A percentile compares a stretch with the other conserved stretches of the same genome.
Conservation (phyloP, 805 yeast genomes). For the Komagataella kurtzmanii region DNA sequence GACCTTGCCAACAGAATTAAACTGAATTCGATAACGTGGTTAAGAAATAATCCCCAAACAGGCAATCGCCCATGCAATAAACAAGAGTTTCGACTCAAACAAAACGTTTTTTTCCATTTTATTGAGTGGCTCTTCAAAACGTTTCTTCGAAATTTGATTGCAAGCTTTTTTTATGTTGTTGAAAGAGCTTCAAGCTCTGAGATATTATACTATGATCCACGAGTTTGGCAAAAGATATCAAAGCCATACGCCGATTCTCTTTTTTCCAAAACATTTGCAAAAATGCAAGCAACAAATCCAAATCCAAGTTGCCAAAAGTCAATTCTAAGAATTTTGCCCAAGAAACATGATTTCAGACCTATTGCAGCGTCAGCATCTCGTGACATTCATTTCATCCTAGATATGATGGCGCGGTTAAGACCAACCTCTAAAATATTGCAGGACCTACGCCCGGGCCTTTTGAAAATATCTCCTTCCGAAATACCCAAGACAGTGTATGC, state of each 20-base stretch:
- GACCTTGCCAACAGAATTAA: conserved; percentile 22
- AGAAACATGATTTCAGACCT: conserved; percentile 25
- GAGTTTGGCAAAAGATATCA: conserved; percentile 37
- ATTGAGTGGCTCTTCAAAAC: conserved; percentile 42
- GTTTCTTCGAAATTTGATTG: conserved; percentile 32
- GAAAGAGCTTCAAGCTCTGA: conserved; percentile 29
- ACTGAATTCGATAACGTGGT: conserved; percentile 40
- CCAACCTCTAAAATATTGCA: conserved; percentile 28
- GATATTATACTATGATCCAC: conserved; percentile 40
- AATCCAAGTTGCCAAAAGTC: conserved; percentile 1
- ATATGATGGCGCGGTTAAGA: conserved; percentile 22
- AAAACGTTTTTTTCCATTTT: conserved; percentile 23
- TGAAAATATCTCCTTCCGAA: conserved; percentile 24
- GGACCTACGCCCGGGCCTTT: conserved; percentile 16
- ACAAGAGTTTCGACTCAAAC: conserved; percentile 27
- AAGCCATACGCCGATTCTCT: conserved; percentile 29
- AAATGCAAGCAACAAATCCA: conserved; percentile 6
- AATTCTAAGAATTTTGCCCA: conserved; percentile 43
- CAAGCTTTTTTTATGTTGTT: conserved; percentile 54
- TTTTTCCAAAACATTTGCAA: conserved; percentile 20
- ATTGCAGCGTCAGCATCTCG: conserved; percentile 21
- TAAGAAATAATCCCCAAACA: conserved; percentile 18
- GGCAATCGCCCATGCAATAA: conserved; percentile 16
- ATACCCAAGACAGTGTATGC: conserved; percentile 23
- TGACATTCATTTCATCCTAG: conserved; percentile 17